phyloP scores from a whole-genome alignment of 2,329 filamentous ascomycete species.

The Colletotrichum karsti region DNA sequence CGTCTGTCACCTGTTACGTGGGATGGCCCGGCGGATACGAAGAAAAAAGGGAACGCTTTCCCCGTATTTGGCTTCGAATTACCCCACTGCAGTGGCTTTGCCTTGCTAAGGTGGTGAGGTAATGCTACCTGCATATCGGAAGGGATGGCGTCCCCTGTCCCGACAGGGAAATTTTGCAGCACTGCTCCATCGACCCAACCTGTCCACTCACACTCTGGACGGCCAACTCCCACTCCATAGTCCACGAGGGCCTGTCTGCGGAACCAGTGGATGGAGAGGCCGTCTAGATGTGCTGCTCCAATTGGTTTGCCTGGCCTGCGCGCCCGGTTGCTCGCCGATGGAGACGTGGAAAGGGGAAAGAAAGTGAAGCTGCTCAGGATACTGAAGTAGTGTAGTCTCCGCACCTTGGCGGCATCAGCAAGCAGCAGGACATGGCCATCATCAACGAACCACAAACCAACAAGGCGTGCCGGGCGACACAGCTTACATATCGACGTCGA shows the following conservation, averaged over 20 bases:
- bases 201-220: not conserved
- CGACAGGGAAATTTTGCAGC: constrained; percentile 17
- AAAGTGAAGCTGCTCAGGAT: constrained; percentile 13
- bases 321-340: constrained; percentile 9
- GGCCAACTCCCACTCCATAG: not conserved
- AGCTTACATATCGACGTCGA: not conserved
- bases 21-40: constrained; percentile 26
- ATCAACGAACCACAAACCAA: not conserved
- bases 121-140: constrained; percentile 28
- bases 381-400: too few relatives aligned
- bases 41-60: constrained; percentile 15
- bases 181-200: not conserved
- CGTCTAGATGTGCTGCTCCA: constrained; percentile 21
- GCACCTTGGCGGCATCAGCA: constrained; percentile 23
- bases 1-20: constrained; percentile 19
- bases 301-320: constrained; percentile 11
- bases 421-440: not conserved
- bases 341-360: not conserved
- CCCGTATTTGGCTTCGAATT: constrained; percentile 22
- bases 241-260: constrained; percentile 4
- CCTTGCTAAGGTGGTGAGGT: constrained; percentile 25
- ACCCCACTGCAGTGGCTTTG: constrained; percentile 25
- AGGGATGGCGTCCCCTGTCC: constrained; percentile 24
- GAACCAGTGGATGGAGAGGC: not conserved
- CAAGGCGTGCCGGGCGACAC: not conserved